Evolutionary conservation across 148 eudicot species (phyloP).

Genomic region (Diospyros lotus): DNA sequence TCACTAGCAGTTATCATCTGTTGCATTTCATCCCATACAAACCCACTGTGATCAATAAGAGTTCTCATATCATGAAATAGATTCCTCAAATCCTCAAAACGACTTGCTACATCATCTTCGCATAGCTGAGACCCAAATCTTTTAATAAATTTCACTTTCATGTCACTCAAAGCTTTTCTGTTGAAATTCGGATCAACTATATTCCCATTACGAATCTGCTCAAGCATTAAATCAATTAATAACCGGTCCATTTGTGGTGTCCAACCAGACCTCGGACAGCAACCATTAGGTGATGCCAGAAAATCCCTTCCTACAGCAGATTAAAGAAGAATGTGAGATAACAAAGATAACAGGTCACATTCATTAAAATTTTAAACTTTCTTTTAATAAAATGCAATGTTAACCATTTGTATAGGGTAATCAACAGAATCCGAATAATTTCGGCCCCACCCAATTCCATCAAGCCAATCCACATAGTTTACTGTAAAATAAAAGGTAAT

Average conservation of each 20-base stretch:
- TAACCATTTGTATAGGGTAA: background rate
- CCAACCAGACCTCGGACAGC: conserved; percentile 10
- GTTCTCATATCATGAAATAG: conserved; percentile 10
- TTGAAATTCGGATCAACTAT: conserved; percentile 7
- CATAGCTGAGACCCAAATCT: conserved; percentile 9
- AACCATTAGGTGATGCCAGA: background rate
- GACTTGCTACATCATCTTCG: background rate
- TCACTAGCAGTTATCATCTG: conserved; percentile 16
- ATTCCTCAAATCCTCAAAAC: conserved; percentile 7
- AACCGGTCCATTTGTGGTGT: conserved; percentile 14
- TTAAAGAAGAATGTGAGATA: background rate
- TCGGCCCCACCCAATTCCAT: background rate
- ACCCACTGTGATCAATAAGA: conserved; percentile 14
- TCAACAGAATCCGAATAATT: background rate
- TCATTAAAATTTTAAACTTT: background rate
- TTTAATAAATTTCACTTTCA: background rate
- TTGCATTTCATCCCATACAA: conserved; percentile 17
- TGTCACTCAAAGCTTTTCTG: conserved; percentile 5
- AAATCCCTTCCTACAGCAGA: conserved; percentile 4
- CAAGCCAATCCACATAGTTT: background rate
- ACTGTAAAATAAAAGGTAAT: background rate
- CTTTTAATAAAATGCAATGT: background rate
- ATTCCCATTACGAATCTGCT: conserved; percentile 13
- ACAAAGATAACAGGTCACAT: background rate
- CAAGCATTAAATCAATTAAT: conserved; percentile 17